Percentiles rank a stretch among this genome's conserved stretches.
These are phyloP conservation scores for Agrocybe pediades DNA, from an alignment of 768 basidiomycete genomes.

Conservation along the genomic window DNA sequence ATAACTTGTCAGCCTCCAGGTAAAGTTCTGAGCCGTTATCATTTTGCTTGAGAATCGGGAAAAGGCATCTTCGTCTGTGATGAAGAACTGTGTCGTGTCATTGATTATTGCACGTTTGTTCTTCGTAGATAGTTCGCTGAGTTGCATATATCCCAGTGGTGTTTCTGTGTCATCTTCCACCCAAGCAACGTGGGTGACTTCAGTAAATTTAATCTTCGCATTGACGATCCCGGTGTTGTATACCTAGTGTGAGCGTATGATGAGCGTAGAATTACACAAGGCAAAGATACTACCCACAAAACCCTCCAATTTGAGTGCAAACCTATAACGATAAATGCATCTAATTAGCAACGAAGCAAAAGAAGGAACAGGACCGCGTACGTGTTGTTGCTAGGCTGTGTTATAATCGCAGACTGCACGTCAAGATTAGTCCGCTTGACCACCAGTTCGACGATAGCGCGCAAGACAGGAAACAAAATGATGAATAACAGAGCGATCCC, in stretches of 20 bases:
- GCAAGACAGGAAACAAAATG: slow-evolving; percentile 66
- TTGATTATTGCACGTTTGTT: slow-evolving; percentile 63
- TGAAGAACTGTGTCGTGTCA: slow-evolving; percentile 58
- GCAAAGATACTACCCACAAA: no score
- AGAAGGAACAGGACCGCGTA: slow-evolving; percentile 29
- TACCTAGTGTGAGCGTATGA: no score
- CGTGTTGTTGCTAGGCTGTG: slow-evolving; percentile 55
- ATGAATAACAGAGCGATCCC: slow-evolving; percentile 69
- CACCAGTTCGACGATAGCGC: slow-evolving; percentile 65
- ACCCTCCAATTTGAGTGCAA: slow-evolving; percentile 52
- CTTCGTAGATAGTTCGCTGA: slow-evolving; percentile 49
- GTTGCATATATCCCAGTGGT: slow-evolving; percentile 53
- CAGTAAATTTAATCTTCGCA: slow-evolving; percentile 61
- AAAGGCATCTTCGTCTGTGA: slow-evolving; percentile 54
- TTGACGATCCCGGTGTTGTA: slow-evolving; percentile 67
- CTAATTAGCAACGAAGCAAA: background rate
- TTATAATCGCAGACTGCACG: slow-evolving; percentile 53
- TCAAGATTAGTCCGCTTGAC: slow-evolving; percentile 59
- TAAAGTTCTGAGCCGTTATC: slow-evolving; percentile 70
- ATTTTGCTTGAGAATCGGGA: slow-evolving; percentile 59
- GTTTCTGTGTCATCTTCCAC: slow-evolving; percentile 45
- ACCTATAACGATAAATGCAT: slow-evolving; percentile 38
- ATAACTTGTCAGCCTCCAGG: slow-evolving; percentile 62
- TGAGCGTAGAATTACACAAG: no score
- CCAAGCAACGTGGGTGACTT: slow-evolving; percentile 63